These are phyloP conservation scores for Hortaea sp. DNA, from an alignment of 2,329 filamentous ascomycete species.

Conservation along the genomic window DNA sequence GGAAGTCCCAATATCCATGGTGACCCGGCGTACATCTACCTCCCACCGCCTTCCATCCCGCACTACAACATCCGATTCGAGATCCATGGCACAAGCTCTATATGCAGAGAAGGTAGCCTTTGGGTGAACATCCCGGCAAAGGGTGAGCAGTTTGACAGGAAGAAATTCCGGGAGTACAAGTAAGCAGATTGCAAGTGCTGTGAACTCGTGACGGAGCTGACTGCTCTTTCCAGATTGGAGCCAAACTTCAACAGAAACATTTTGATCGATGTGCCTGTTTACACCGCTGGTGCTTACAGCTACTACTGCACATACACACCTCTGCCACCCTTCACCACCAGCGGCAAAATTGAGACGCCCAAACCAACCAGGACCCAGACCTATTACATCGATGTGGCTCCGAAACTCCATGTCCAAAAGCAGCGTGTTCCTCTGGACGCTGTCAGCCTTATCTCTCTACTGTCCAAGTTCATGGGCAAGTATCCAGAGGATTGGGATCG, in stretches of 20 bases:
- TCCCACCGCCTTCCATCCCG: slow-evolving; percentile 66
- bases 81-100: slow-evolving; percentile 89
- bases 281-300: slow-evolving; percentile 75
- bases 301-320: slow-evolving; percentile 91
- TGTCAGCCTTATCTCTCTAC: slow-evolving; percentile 81
- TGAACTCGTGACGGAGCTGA: slow-evolving; percentile 5
- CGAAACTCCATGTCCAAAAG: slow-evolving; percentile 64
- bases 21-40: slow-evolving; percentile 67
- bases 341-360: slow-evolving; percentile 40
- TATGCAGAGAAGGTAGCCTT: slow-evolving; percentile 85
- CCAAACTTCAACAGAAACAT: slow-evolving; percentile 90
- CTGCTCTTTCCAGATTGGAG: slow-evolving; percentile 52
- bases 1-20: slow-evolving; percentile 83
- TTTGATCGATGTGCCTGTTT: slow-evolving; percentile 79
- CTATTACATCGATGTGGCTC: slow-evolving; percentile 92
- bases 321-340: slow-evolving; percentile 61
- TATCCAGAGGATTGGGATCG: slow-evolving; percentile 85
- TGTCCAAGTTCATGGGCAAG: slow-evolving; percentile 96
- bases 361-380: slow-evolving; percentile 51
- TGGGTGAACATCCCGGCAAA: slow-evolving; percentile 91
- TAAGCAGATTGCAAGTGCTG: slow-evolving; percentile 36
- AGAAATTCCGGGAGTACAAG: slow-evolving; percentile 81
- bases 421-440: slow-evolving; percentile 71
- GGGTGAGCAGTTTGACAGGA: slow-evolving; percentile 64
- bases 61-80: slow-evolving; percentile 74